Evolutionary conservation across 176 grass and related monocot species (phyloP).

Genomic region (Puya raimondii): DNA sequence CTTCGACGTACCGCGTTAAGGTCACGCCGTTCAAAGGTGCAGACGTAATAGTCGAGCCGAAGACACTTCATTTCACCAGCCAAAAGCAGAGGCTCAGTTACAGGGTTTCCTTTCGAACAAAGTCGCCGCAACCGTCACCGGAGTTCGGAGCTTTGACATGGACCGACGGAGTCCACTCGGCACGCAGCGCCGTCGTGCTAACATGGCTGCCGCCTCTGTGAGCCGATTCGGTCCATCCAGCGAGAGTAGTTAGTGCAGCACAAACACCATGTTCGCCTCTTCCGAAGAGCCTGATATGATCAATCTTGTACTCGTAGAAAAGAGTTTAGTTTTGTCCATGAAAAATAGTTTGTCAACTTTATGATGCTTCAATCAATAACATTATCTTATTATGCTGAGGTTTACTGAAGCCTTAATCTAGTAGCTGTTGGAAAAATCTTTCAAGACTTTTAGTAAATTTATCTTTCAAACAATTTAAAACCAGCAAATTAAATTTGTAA

Average conservation of each 20-base stretch:
- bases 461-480: no score
- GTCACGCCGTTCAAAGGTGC: slow-evolving; percentile 61
- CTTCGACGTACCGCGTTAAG: slow-evolving; percentile 53
- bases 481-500: no score
- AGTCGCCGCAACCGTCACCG: slow-evolving; percentile 39
- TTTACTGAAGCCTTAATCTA: not conserved
- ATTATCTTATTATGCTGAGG: not conserved
- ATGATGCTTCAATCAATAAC: not conserved
- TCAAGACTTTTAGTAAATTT: no score
- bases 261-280: slow-evolving; percentile 9
- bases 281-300: slow-evolving; percentile 6
- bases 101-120: slow-evolving; percentile 61
- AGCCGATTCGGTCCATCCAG: slow-evolving; percentile 17
- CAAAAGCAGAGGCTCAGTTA: slow-evolving; percentile 71
- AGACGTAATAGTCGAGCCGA: slow-evolving; percentile 51
- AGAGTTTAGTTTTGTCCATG: not conserved
- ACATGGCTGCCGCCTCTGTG: slow-evolving; percentile 62
- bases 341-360: not conserved
- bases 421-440: no score
- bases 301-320: not conserved
- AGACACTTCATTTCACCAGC: slow-evolving; percentile 46
- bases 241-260: slow-evolving; percentile 14
- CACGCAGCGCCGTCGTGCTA: slow-evolving; percentile 48
- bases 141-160: slow-evolving; percentile 83
- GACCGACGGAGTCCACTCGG: slow-evolving; percentile 60